phyloP scores from a whole-genome alignment of 169 alveolate genomes.

The Eimeria maxima region DNA sequence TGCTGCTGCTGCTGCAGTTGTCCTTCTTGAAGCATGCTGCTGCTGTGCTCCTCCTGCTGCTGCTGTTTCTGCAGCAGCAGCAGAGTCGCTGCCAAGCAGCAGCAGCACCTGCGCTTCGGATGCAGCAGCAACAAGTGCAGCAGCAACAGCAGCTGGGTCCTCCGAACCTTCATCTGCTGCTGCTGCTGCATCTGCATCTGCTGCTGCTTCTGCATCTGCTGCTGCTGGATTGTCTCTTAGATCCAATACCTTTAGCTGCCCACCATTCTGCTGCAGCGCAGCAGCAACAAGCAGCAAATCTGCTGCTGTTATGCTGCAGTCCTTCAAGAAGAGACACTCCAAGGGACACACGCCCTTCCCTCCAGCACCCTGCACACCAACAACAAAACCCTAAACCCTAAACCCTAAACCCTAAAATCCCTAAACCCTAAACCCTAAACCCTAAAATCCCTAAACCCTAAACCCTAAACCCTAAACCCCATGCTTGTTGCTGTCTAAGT shows the following conservation, averaged over 20 bases:
- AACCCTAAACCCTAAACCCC: not conserved
- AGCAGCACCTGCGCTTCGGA: constrained; percentile 28
- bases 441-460: constrained; percentile 4
- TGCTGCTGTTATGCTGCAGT: constrained; percentile 23
- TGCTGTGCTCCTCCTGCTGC: constrained; percentile 39
- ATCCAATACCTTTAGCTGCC: constrained; percentile 18
- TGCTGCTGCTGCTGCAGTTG: not conserved
- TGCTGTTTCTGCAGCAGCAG: not conserved
- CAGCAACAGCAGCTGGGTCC: constrained; percentile 36
- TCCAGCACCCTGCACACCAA: constrained; percentile 8
- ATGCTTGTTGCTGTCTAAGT: not conserved
- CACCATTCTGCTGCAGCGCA: constrained; percentile 53
- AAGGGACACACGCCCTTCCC: constrained; percentile 38
- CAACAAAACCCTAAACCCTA: not conserved
- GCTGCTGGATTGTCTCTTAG: constrained; percentile 42
- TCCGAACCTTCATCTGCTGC: not conserved
- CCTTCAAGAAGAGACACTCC: constrained; percentile 36
- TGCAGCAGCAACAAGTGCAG: constrained; percentile 43
- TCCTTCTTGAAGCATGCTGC: not conserved
- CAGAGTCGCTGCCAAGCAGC: not conserved
- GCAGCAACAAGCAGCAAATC: constrained; percentile 52
- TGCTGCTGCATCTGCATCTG: not conserved
- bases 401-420: constrained; percentile 39
- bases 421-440: not conserved
- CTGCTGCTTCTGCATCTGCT: constrained; percentile 22